Evolutionary conservation across 345 rosid genomes (phyloP).

Genomic region (Heritiera fomes): DNA sequence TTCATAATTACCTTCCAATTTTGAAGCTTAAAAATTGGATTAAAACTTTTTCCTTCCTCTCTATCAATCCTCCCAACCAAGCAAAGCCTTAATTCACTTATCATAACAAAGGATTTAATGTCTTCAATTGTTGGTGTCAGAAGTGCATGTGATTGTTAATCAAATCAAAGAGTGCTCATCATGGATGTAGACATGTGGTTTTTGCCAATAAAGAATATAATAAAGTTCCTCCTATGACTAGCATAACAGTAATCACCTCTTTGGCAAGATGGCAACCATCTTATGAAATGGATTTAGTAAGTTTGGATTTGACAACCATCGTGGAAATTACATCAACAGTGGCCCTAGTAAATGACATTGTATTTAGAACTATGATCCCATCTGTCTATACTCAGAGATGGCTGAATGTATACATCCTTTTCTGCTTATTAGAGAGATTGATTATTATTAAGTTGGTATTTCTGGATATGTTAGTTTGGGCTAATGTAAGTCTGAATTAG

Average conservation of each 20-base stretch:
- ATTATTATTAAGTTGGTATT: background rate
- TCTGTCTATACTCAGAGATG: background rate
- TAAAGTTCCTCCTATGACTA: background rate
- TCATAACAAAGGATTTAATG: background rate
- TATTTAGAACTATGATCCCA: background rate
- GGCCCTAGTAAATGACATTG: background rate
- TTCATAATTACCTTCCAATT: background rate
- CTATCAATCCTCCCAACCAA: background rate
- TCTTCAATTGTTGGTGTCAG: slow-evolving; percentile 24
- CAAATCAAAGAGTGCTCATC: background rate
- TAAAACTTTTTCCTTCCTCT: background rate
- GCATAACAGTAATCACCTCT: slow-evolving; percentile 4
- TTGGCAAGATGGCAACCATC: background rate
- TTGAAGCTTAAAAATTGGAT: background rate
- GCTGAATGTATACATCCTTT: background rate
- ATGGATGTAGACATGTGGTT: slow-evolving; percentile 5
- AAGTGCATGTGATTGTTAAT: background rate
- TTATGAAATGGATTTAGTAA: background rate
- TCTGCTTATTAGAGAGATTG: slow-evolving; percentile 4
- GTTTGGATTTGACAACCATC: background rate
- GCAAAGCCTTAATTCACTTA: background rate
- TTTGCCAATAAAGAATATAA: background rate
- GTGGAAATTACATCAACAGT: background rate
- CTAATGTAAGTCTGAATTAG: background rate
- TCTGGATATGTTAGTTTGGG: background rate